A percentile compares a stretch with the other conserved stretches of the same genome.
phyloP scores from a whole-genome alignment of 2,329 filamentous ascomycete genomes.

The Alternaria tenuissima region DNA sequence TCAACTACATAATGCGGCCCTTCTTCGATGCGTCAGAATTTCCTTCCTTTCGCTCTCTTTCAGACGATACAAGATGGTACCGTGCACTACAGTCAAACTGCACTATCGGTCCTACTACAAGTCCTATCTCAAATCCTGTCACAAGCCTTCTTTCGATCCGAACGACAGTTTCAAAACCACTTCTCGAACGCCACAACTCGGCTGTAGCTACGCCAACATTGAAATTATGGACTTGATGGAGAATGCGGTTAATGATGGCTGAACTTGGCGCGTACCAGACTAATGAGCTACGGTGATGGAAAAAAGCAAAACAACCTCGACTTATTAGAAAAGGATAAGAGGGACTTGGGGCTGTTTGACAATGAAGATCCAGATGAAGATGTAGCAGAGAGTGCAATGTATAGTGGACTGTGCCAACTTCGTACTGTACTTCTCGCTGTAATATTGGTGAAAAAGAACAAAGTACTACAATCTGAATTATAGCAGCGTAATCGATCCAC shows the following conservation, averaged over 20 bases:
- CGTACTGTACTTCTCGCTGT: neutral
- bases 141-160: neutral
- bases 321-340: neutral
- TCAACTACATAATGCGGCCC: constrained; percentile 3
- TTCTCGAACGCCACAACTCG: neutral
- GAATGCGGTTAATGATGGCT: neutral
- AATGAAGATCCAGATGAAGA: neutral
- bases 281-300: neutral
- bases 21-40: constrained; percentile 20
- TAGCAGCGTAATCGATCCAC: neutral
- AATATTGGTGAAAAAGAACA: neutral
- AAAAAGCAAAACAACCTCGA: neutral
- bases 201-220: neutral
- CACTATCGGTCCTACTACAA: neutral
- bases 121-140: neutral
- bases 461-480: neutral
- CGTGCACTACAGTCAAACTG: neutral
- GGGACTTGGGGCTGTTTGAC: neutral
- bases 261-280: neutral
- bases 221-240: neutral
- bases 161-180: neutral
- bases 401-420: neutral
- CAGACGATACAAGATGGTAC: neutral
- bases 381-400: neutral
- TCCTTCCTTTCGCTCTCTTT: constrained; percentile 7